Evolutionary conservation across 2,329 filamentous ascomycete species (phyloP).

Genomic region (Cladosporium halotolerans): DNA sequence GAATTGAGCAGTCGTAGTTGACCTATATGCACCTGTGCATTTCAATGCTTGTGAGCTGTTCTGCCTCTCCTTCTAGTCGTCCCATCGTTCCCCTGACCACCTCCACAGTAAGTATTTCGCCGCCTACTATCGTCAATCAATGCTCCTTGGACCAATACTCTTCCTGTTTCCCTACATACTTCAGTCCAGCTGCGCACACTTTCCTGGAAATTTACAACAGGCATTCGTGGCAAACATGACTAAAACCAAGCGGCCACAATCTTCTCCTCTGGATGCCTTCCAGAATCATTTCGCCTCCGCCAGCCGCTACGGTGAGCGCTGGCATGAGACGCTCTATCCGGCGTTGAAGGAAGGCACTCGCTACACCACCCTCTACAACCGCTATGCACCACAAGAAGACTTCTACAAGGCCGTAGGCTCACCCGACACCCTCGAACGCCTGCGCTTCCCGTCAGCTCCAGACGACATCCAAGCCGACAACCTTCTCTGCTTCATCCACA

Average conservation of each 20-base stretch:
- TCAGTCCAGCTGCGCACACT: neutral
- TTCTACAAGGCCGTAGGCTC: slow-evolving; percentile 8
- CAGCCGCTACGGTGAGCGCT: slow-evolving; percentile 18
- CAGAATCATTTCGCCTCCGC: slow-evolving; percentile 25
- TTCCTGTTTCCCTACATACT: neutral
- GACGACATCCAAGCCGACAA: slow-evolving; percentile 10
- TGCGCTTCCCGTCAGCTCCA: slow-evolving; percentile 1
- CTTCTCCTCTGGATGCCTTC: slow-evolving; percentile 22
- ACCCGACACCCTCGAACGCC: neutral
- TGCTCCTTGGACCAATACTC: neutral
- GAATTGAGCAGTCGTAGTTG: no score
- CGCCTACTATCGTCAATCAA: neutral
- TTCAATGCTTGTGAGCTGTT: no score
- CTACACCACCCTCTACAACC: slow-evolving; percentile 26
- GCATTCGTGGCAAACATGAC: slow-evolving; percentile 16
- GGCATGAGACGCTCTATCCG: slow-evolving; percentile 23
- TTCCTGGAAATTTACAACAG: neutral
- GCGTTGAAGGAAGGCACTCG: slow-evolving; percentile 21
- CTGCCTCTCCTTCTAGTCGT: neutral
- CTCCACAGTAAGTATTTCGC: neutral
- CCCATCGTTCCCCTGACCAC: neutral
- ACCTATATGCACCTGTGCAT: no score
- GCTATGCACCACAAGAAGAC: slow-evolving; percentile 18
- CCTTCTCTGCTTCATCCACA: neutral
- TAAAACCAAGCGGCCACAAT: slow-evolving; percentile 19